Evolutionary conservation across 257 asterid genomes (phyloP).

Genomic region (Lithospermum erythrorhizon): DNA sequence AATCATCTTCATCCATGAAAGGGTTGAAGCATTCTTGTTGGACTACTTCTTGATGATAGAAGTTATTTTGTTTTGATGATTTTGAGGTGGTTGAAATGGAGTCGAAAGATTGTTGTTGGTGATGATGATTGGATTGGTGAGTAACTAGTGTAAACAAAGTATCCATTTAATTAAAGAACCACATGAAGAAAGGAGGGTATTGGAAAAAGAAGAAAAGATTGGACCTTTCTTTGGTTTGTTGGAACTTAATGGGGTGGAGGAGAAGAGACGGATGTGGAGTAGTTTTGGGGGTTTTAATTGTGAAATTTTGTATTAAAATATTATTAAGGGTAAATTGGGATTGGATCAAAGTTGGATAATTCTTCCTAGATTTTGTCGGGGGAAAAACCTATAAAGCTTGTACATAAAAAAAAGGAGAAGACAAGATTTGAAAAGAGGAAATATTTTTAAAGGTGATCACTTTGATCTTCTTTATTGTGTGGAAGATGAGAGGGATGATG

Average conservation of each 20-base stretch:
- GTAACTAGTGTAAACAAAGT: constrained; percentile 86
- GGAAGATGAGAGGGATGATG: constrained; percentile 23
- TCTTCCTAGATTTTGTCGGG: constrained; percentile 21
- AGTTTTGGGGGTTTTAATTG: constrained; percentile 17
- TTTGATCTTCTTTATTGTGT: constrained; percentile 23
- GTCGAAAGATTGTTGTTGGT: constrained; percentile 32
- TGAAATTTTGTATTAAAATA: constrained; percentile 10
- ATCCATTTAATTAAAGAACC: constrained; percentile 74
- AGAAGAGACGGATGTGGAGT: constrained; percentile 27
- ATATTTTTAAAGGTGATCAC: constrained; percentile 3
- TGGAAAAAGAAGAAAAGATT: constrained; percentile 7
- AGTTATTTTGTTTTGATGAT: constrained; percentile 44
- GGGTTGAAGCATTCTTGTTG: constrained; percentile 92
- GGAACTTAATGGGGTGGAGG: constrained; percentile 24
- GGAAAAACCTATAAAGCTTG: no score
- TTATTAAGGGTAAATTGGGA: constrained; percentile 17
- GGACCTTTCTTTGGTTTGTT: constrained; percentile 7
- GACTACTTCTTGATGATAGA: constrained; percentile 16
- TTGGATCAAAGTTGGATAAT: constrained; percentile 22
- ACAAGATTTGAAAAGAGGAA: constrained; percentile 2
- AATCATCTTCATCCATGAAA: constrained; percentile 94
- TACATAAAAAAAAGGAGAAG: not conserved
- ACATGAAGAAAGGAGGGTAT: constrained; percentile 22
- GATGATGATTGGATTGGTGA: constrained; percentile 53
- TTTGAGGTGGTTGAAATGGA: constrained; percentile 76